phyloP scores from a whole-genome alignment of 352 stramenopile genomes.

The Pythium brachiatum region DNA sequence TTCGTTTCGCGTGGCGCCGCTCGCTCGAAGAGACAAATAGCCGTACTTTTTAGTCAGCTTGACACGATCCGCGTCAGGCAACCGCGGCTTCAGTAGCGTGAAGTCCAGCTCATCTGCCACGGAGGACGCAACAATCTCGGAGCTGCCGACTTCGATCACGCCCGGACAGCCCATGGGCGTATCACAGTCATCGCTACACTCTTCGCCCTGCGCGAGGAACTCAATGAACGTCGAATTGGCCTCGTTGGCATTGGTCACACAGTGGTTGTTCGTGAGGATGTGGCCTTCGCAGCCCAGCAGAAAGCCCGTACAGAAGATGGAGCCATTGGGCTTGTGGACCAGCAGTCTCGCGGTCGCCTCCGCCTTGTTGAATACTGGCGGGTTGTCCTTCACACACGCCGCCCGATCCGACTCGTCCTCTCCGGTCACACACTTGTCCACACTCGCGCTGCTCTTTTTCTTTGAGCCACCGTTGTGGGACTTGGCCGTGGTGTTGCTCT shows the following conservation, averaged over 20 bases:
- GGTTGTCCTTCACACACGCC: conserved; percentile 27
- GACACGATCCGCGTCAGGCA: conserved; percentile 13
- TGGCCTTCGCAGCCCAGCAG: conserved; percentile 53
- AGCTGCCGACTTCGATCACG: conserved; percentile 28
- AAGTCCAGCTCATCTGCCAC: conserved; percentile 34
- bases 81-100: conserved; percentile 30
- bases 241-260: conserved; percentile 31
- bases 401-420: conserved; percentile 29
- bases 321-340: conserved; percentile 39
- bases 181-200: conserved; percentile 29
- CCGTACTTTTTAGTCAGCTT: conserved; percentile 35
- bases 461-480: neutral
- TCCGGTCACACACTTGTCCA: conserved; percentile 16
- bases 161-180: conserved; percentile 30
- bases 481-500: neutral
- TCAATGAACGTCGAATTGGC: conserved; percentile 39
- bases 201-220: conserved; percentile 37
- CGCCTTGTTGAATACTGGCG: conserved; percentile 18
- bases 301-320: conserved; percentile 53
- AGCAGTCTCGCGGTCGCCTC: conserved; percentile 35
- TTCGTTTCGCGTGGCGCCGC: conserved; percentile 22
- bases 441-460: neutral
- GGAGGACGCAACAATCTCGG: conserved; percentile 35
- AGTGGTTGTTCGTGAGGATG: conserved; percentile 61
- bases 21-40: conserved; percentile 37